phyloP scores from a whole-genome alignment of 768 basidiomycete genomes.

The Hydnomerulius pinastri region DNA sequence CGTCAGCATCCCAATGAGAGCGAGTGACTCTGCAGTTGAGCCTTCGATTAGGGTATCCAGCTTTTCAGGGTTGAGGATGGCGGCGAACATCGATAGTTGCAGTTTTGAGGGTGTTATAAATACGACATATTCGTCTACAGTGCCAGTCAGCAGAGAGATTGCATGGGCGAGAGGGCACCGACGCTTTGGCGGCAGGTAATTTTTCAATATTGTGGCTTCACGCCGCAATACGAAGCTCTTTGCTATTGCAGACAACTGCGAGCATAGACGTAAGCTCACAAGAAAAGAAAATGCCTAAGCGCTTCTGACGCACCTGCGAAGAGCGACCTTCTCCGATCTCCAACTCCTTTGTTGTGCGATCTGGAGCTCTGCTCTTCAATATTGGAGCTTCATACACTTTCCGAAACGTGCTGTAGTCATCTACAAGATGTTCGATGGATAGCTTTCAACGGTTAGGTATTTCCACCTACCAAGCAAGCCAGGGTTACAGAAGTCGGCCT shows the following conservation, averaged over 20 bases:
- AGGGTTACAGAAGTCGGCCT: slow-evolving; percentile 95
- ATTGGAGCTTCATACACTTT: slow-evolving; percentile 88
- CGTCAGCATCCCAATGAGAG: slow-evolving; percentile 75
- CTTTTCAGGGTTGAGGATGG: slow-evolving; percentile 71
- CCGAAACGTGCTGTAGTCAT: slow-evolving; percentile 75
- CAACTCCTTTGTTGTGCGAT: slow-evolving; percentile 67
- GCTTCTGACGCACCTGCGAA: slow-evolving; percentile 56
- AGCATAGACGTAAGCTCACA: slow-evolving; percentile 3
- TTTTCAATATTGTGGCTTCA: slow-evolving; percentile 78
- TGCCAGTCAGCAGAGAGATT: slow-evolving; percentile 1
- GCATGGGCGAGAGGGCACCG: slow-evolving; percentile 24
- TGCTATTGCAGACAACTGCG: slow-evolving; percentile 68
- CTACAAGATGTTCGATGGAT: slow-evolving; percentile 36
- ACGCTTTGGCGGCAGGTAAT: slow-evolving; percentile 93
- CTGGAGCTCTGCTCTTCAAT: slow-evolving; percentile 79
- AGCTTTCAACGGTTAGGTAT: slow-evolving; percentile 1
- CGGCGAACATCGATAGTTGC: slow-evolving; percentile 77
- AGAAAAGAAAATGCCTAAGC: neutral
- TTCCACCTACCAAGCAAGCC: slow-evolving; percentile 68
- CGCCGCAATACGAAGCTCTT: slow-evolving; percentile 90
- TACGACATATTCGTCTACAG: slow-evolving; percentile 94
- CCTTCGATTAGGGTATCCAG: slow-evolving; percentile 69
- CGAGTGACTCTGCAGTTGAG: slow-evolving; percentile 75
- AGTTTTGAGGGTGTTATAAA: slow-evolving; percentile 87
- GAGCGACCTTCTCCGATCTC: slow-evolving; percentile 78